These are phyloP conservation scores for Gossypium raimondii DNA, from an alignment of 345 rosid species.

Conservation along the genomic window DNA sequence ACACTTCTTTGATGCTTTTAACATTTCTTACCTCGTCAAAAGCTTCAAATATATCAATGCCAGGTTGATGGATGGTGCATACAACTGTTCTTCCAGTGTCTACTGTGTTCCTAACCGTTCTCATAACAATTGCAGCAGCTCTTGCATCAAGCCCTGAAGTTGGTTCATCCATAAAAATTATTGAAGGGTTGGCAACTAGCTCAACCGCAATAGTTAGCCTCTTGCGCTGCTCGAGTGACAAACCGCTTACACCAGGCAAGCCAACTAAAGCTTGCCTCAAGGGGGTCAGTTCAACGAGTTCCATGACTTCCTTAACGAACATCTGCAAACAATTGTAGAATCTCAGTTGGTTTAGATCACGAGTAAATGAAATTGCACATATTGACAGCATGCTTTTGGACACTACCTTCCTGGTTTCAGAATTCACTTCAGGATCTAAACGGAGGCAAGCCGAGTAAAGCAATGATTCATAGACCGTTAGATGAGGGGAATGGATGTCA, in stretches of 20 bases:
- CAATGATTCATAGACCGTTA: slow-evolving; percentile 70
- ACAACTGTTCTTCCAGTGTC: slow-evolving; percentile 90
- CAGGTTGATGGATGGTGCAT: slow-evolving; percentile 95
- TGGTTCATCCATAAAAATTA: slow-evolving; percentile 92
- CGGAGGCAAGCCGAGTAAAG: slow-evolving; percentile 75
- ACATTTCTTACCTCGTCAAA: slow-evolving; percentile 63
- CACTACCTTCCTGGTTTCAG: slow-evolving; percentile 48
- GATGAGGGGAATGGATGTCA: slow-evolving; percentile 74
- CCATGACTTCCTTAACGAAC: slow-evolving; percentile 86
- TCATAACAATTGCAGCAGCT: slow-evolving; percentile 93
- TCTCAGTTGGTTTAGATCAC: not conserved
- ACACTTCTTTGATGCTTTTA: not conserved
- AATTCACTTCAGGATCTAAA: slow-evolving; percentile 43
- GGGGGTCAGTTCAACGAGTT: slow-evolving; percentile 62
- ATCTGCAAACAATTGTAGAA: slow-evolving; percentile 33
- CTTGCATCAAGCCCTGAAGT: slow-evolving; percentile 93
- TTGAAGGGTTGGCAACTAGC: slow-evolving; percentile 89
- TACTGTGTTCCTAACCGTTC: slow-evolving; percentile 88
- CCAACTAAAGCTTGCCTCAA: slow-evolving; percentile 68
- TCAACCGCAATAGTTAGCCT: slow-evolving; percentile 89
- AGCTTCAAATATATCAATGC: slow-evolving; percentile 83
- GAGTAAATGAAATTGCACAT: not conserved
- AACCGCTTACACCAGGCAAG: slow-evolving; percentile 74
- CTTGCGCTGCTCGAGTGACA: slow-evolving; percentile 83
- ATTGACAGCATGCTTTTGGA: not conserved